These are phyloP conservation scores for Lodderomyces oxycetoniae DNA, from an alignment of 1,139 yeast species.

Conservation along the genomic window DNA sequence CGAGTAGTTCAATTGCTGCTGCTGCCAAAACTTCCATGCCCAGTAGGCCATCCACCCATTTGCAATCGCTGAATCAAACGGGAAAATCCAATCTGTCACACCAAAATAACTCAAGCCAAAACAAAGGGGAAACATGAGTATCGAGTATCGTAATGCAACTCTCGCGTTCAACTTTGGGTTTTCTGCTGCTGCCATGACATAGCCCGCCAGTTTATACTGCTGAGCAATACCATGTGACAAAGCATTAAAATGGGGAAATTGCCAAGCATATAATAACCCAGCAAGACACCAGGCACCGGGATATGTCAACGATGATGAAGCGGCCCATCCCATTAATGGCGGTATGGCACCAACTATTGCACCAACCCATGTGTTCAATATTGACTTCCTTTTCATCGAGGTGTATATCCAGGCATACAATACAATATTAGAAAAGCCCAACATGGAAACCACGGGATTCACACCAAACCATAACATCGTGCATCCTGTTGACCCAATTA, in stretches of 20 bases:
- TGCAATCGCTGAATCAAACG: constrained; percentile 70
- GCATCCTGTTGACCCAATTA: constrained; percentile 69
- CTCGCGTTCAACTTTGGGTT: constrained; percentile 90
- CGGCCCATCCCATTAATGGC: constrained; percentile 99
- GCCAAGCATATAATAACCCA: constrained; percentile 92
- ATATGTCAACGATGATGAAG: constrained; percentile 71
- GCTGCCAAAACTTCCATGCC: constrained; percentile 81
- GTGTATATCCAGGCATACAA: constrained; percentile 90
- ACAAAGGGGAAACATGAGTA: constrained; percentile 90
- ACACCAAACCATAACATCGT: constrained; percentile 72
- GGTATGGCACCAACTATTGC: constrained; percentile 98
- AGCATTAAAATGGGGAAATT: constrained; percentile 95
- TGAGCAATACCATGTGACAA: constrained; percentile 82
- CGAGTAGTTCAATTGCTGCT: constrained; percentile 57
- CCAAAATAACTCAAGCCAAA: constrained; percentile 74
- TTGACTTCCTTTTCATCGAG: constrained; percentile 77
- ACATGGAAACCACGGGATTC: constrained; percentile 72
- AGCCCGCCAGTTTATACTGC: constrained; percentile 89
- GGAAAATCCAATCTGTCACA: constrained; percentile 79
- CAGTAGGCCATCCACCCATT: constrained; percentile 83
- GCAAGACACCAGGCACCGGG: constrained; percentile 98
- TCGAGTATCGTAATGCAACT: constrained; percentile 83
- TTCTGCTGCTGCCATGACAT: constrained; percentile 93
- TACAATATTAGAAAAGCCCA: constrained; percentile 74
- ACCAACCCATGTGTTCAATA: constrained; percentile 96